Conservation (phyloP, 2,329 filamentous ascomycete species). For the Dichotomopilus funicola region DNA sequence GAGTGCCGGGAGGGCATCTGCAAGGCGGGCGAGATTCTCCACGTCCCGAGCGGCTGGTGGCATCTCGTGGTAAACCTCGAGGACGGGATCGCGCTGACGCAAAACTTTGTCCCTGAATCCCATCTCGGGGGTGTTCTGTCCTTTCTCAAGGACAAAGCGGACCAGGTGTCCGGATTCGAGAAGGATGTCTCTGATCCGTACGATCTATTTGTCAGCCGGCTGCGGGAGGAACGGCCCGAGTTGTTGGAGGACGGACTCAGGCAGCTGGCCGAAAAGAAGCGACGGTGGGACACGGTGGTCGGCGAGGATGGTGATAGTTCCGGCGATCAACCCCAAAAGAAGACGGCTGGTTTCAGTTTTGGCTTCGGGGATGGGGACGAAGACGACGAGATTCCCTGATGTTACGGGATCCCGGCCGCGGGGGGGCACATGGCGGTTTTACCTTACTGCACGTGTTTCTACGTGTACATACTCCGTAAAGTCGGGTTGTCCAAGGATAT, state of each 20-base stretch:
- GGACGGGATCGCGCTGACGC: conserved; percentile 78
- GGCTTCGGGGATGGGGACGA: conserved; percentile 48
- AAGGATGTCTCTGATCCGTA: conserved; percentile 66
- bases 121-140: conserved; percentile 69
- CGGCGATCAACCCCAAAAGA: conserved; percentile 26
- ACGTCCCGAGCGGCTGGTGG: conserved; percentile 95
- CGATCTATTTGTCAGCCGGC: conserved; percentile 63
- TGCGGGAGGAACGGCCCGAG: conserved; percentile 57
- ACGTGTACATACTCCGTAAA: too few relatives aligned
- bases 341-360: conserved; percentile 44
- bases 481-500: too few relatives aligned
- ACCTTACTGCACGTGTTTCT: too few relatives aligned
- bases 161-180: conserved; percentile 82
- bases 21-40: conserved; percentile 73
- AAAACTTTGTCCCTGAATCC: conserved; percentile 82
- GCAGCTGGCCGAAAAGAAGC: conserved; percentile 64
- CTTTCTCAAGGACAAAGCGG: conserved; percentile 74
- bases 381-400: conserved; percentile 39
- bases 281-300: conserved; percentile 80
- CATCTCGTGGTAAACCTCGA: conserved; percentile 90
- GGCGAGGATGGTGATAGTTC: conserved; percentile 41
- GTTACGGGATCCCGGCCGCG: background rate
- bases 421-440: too few relatives aligned
- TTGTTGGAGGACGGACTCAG: conserved; percentile 59
- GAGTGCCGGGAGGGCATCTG: conserved; percentile 86